Base-by-base conservation (phyloP, 192 early-diverging fungal species). In the Chytriomyces confervae region DNA sequence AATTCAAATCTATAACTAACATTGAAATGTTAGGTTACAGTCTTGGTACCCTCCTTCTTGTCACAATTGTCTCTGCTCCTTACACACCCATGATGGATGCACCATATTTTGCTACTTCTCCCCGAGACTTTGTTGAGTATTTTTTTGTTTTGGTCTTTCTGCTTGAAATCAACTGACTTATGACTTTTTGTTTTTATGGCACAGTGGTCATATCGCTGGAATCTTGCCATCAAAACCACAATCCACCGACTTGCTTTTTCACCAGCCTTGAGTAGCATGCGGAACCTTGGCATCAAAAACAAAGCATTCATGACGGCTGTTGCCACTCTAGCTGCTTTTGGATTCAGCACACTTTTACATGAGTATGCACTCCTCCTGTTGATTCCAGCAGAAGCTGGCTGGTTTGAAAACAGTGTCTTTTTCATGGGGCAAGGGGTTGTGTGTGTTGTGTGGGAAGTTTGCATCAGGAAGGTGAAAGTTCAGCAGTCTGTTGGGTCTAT, bases 191-290 rank as follows among this genome's bases (percentile, higher is more conserved):
- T 20, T 13, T 60, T 60, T 60, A 60, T 13, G 16, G 13, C 16
- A 60, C 20, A 24, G 20, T 64, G 18, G 20, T 24, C 62, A 11
- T 23, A 24, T 29, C 47, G 72, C 29, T 74, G 72, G 72, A 74
- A 74, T 27, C 18, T 16, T 18, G 10, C 36, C 24, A 63, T 74
- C 72, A 74, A 74, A 74, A 62, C 27, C 36, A 74, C 72, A 6
- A 62, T 74, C 16, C 72, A 74, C 46, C 0, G 61, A 45, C n/a
- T 74, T 9, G n/a, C 8, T 5, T 74, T 74, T 27, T 36, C 44
- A 16, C 62, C 62, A 45, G 62, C 72, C 23, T 11, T 74, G 20
- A 0, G 7, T n/a, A 36, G 13, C 16, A 23, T 71, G 7, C 5
- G 43, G n/a, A 13, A 2, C 9, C 13, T 53, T 8, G 50, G 57